Evolutionary conservation across 352 stramenopile genomes (phyloP).

Genomic region (Globisporangium acanthophoron): DNA sequence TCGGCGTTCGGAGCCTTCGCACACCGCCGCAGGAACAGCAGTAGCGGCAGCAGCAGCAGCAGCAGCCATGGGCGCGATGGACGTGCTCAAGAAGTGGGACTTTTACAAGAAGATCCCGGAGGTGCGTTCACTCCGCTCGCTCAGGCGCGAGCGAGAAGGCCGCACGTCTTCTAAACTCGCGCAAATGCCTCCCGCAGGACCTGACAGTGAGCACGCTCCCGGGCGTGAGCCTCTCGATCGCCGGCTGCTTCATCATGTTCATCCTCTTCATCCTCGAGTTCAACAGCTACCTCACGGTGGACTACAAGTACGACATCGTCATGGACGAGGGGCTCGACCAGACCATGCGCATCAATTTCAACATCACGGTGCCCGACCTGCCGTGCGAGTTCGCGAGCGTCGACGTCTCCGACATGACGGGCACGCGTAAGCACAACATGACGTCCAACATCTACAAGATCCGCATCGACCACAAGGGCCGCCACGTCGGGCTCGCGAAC

Average conservation of each 20-base stretch:
- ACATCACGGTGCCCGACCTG: constrained; percentile 97
- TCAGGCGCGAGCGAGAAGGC: neutral
- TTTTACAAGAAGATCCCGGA: constrained; percentile 92
- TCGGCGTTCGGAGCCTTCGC: neutral
- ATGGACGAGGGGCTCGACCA: constrained; percentile 85
- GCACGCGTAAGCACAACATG: constrained; percentile 97
- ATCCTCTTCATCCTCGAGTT: constrained; percentile 89
- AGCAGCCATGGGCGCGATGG: constrained; percentile 70
- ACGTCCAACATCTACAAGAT: constrained; percentile 99
- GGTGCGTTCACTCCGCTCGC: constrained; percentile 21
- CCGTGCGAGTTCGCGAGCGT: constrained; percentile 96
- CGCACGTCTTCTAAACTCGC: neutral
- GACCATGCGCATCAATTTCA: constrained; percentile 96
- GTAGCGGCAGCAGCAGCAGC: constrained; percentile 12
- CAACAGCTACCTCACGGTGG: constrained; percentile 81
- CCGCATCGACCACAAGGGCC: constrained; percentile 79
- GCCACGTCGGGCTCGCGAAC: constrained; percentile 81
- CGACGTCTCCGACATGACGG: constrained; percentile 96
- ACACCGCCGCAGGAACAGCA: neutral
- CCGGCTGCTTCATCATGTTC: constrained; percentile 86
- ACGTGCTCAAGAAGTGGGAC: constrained; percentile 89
- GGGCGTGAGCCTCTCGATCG: constrained; percentile 80
- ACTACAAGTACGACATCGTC: constrained; percentile 87
- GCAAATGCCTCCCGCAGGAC: constrained; percentile 29
- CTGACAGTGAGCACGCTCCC: constrained; percentile 83